A percentile compares a stretch with the other conserved stretches of the same genome.
These are phyloP conservation scores for Capsella rubella DNA, from an alignment of 441 rosid genomes.

Conservation along the genomic window DNA sequence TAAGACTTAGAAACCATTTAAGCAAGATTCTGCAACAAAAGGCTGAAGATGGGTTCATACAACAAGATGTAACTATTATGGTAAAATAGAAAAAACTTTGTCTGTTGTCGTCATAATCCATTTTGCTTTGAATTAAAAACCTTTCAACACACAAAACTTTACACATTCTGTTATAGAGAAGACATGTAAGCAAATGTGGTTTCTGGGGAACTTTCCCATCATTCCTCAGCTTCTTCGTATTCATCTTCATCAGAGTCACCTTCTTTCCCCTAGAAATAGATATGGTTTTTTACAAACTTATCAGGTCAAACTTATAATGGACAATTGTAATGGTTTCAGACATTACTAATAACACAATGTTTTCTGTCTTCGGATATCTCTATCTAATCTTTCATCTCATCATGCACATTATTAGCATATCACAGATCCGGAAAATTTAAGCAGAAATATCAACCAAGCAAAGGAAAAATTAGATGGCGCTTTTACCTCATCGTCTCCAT, in stretches of 20 bases:
- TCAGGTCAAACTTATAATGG: neutral
- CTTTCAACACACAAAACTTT: conserved; percentile 35
- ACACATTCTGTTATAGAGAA: conserved; percentile 46
- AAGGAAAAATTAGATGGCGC: neutral
- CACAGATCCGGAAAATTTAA: neutral
- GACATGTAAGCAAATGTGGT: conserved; percentile 42
- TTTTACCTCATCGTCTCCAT: conserved; percentile 56
- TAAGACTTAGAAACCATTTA: conserved; percentile 11
- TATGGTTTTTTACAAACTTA: conserved; percentile 2
- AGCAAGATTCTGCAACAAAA: conserved; percentile 16
- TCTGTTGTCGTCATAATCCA: conserved; percentile 22
- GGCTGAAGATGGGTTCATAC: conserved; percentile 30
- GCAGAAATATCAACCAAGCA: conserved; percentile 4
- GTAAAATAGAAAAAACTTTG: conserved; percentile 6
- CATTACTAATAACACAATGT: neutral
- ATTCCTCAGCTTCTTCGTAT: conserved; percentile 62
- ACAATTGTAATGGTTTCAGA: neutral
- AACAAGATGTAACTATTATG: conserved; percentile 26
- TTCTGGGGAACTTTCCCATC: conserved; percentile 48
- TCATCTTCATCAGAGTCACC: conserved; percentile 72
- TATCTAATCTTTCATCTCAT: conserved; percentile 6
- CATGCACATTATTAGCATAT: conserved; percentile 3
- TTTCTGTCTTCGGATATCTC: neutral
- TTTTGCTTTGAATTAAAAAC: conserved; percentile 10
- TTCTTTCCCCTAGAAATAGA: conserved; percentile 60